A percentile compares a stretch with the other conserved stretches of the same genome.
These are phyloP conservation scores for Ophiocordyceps polyrhachis-furcata DNA, from an alignment of 2,329 filamentous ascomycete genomes.

Conservation along the genomic window DNA sequence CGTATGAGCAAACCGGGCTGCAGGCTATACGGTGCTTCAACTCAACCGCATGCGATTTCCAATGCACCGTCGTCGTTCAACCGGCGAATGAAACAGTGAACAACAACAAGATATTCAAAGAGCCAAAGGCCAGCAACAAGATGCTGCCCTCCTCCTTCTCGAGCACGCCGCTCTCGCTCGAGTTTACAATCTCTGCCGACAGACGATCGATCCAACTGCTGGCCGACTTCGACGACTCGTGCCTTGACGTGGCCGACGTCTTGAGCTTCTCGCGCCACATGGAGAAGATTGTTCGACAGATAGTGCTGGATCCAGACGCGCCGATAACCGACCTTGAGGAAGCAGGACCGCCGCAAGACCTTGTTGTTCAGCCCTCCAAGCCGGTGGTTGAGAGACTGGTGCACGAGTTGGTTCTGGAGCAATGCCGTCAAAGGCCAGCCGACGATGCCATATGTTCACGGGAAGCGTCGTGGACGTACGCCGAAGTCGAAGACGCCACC, in stretches of 20 bases:
- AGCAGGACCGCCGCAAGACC: neutral
- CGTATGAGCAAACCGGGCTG: neutral
- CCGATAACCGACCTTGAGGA: neutral
- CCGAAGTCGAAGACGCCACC: conserved; percentile 1
- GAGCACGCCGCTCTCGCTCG: conserved; percentile 1
- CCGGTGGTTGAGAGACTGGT: neutral
- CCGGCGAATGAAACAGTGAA: neutral
- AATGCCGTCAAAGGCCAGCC: neutral
- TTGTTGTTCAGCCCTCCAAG: neutral
- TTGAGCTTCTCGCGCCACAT: neutral
- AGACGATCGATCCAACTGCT: neutral
- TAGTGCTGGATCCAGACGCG: neutral
- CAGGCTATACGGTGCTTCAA: neutral
- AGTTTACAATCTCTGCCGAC: neutral
- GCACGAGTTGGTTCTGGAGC: conserved; percentile 1
- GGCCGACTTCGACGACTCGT: neutral
- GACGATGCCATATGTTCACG: conserved; percentile 1
- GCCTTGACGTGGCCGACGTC: neutral
- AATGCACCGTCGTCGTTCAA: conserved; percentile 1
- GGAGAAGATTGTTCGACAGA: neutral
- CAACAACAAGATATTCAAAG: neutral
- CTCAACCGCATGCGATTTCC: conserved; percentile 1
- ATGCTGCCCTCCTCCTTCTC: neutral
- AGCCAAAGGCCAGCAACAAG: neutral
- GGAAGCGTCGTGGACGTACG: conserved; percentile 1